Evolutionary conservation across 2,329 filamentous ascomycete species (phyloP).

Genomic region (Diaporthe caulivora): DNA sequence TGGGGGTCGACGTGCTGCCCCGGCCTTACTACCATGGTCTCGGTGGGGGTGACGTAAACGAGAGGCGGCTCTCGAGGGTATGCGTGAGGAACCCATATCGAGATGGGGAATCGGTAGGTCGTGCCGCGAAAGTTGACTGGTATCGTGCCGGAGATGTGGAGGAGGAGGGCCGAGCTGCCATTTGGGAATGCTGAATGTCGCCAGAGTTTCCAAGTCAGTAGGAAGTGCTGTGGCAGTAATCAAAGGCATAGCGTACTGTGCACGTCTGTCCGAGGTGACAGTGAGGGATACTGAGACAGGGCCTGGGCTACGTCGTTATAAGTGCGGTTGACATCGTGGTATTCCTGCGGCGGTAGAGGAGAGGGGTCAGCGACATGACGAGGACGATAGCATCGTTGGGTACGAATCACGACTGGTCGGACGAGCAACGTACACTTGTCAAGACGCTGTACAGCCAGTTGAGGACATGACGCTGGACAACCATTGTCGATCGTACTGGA

Average conservation of each 20-base stretch:
- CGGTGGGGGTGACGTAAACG: conserved; percentile 88
- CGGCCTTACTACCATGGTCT: conserved; percentile 88
- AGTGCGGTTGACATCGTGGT: conserved; percentile 90
- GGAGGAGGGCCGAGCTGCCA: conserved; percentile 85
- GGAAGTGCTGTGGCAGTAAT: conserved; percentile 33
- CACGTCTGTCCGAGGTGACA: conserved; percentile 90
- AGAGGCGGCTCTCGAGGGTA: conserved; percentile 91
- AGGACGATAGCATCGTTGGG: conserved; percentile 34
- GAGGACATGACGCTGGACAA: conserved; percentile 88
- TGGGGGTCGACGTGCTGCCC: conserved; percentile 96
- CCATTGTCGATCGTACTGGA: conserved; percentile 58
- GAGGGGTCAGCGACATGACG: conserved; percentile 35
- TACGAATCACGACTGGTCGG: conserved; percentile 7
- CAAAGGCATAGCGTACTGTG: conserved; percentile 75
- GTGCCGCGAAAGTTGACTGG: conserved; percentile 92
- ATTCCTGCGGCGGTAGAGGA: conserved; percentile 73
- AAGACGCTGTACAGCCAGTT: conserved; percentile 96
- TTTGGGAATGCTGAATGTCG: conserved; percentile 80
- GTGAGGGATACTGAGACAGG: conserved; percentile 81
- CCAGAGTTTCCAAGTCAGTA: conserved; percentile 42
- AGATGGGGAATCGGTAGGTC: conserved; percentile 90
- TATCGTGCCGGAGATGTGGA: conserved; percentile 88
- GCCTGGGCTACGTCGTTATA: conserved; percentile 92
- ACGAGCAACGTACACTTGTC: conserved; percentile 70
- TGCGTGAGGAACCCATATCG: conserved; percentile 91